Base-by-base conservation (phyloP, 129 eudicot species). In the Saussurea involucrata region DNA sequence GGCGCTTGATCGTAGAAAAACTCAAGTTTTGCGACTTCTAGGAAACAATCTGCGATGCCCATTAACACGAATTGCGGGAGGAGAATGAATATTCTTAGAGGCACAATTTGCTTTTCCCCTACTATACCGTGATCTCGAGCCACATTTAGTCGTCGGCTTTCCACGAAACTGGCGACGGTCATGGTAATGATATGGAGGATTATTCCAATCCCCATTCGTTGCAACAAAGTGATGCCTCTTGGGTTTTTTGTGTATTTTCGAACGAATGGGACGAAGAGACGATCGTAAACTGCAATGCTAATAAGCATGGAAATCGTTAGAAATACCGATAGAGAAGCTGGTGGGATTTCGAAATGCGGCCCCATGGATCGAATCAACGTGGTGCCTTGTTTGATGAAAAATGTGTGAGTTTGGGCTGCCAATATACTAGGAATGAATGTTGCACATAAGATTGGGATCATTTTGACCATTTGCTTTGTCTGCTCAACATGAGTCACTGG, bases 1-100 rank as follows among this genome's bases (percentile, higher is more conserved):
- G 96, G 98, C 29, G 92, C 93, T 77, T 92, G 96, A 78, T 90
- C 98, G 10, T 89, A 92, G 83, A 92, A 92, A 25, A 92, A 79
- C 80, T 92, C 96, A 8, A 89, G 74, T 72, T 90, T 88, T 15
- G 89, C 98, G 8, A 86, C 90, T 66, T 88, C 90, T 28, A 89
- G 13, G 57, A 90, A 92, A 66, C 77, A 69, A 68, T 90, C 98
- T 3, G 88, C 81, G 0, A 90, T 71, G 1, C 98, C 98, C 77
- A 85, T 64, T 27, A 88, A 40, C 0, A 76, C 76, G 42, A 85
- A 90, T 46, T 90, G 96, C n/a, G 96, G 96, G 3, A 88, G 84
- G 10, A 92, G 87, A 71, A 89, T 80, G 70, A 87, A 90, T 15
- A 92, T 86, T 4, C 81, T 81, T 20, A 93, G 70, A 13, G 94